These are phyloP conservation scores for Glutinoglossum americanum DNA, from an alignment of 495 filamentous ascomycete species.

Conservation along the genomic window DNA sequence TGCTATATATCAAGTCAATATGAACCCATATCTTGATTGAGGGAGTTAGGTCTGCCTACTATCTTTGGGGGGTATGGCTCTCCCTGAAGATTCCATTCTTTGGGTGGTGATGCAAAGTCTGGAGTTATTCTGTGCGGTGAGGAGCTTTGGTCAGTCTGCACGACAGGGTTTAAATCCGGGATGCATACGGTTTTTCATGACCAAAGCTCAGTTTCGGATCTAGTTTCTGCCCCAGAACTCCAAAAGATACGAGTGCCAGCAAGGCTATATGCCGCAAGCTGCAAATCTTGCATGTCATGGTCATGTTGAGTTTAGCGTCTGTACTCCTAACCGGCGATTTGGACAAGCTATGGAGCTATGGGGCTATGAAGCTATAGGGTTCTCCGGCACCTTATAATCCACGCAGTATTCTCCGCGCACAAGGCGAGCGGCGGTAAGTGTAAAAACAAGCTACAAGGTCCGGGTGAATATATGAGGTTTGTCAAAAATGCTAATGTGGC, in stretches of 20 bases:
- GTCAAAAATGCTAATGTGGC: neutral
- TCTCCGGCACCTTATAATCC: neutral
- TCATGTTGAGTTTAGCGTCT: neutral
- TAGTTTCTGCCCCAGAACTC: constrained; percentile 36
- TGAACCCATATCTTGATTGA: neutral
- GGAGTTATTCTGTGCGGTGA: neutral
- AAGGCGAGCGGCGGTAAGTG: neutral
- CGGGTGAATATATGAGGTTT: neutral
- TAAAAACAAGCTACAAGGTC: too few species aligned
- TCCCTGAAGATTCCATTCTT: constrained; percentile 1
- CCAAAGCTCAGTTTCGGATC: constrained; percentile 60
- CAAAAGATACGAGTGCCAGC: constrained; percentile 22
- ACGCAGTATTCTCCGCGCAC: neutral
- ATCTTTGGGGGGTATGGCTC: constrained; percentile 17
- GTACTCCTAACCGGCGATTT: neutral
- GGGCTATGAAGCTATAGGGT: neutral
- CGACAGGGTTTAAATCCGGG: neutral
- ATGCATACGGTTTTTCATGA: constrained; percentile 7
- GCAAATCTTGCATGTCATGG: constrained; percentile 4
- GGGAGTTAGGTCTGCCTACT: constrained; percentile 47
- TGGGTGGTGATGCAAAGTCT: neutral
- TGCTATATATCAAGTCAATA: constrained; percentile 17
- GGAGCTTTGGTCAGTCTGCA: neutral
- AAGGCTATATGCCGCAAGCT: neutral
- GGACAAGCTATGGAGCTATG: neutral